Evolutionary conservation across 805 yeast genomes (phyloP), one percentile per base, ranked within the genome.

Genomic region (Schwanniomyces vanrijiae): DNA sequence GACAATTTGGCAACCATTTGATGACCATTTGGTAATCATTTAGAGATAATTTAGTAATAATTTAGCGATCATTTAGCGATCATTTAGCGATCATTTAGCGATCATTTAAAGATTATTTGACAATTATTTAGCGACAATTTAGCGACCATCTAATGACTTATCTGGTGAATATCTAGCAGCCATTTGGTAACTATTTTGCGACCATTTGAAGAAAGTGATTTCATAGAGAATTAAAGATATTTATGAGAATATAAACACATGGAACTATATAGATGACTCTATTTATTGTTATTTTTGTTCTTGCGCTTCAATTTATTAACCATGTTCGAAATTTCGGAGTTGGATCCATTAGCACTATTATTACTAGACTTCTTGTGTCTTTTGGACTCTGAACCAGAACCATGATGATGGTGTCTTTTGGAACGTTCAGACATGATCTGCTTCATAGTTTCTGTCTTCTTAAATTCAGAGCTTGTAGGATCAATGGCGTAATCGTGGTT

Each of bases 401-500:
- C 55, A 24, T 48, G 49, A 10, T 50, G 54, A 33, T 45, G 45
- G 33, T 38, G 61, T 59, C 84, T 77, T 61, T 82, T 81, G 37
- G 79, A 76, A 54, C 96, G 80, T 66, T 90, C 96, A 39, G 81
- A 76, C 71, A 94, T 68, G 47, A 94, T 80, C 64, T 84, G 77
- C 61, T 85, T 84, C 96, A 92, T 91, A 21, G 94, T 90, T 14
- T 81, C 72, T 1, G 98, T 91, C 66, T 85, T 82, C 71, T 88
- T 90, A 75, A 81, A 92, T 63, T 89, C 96, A n/a, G 95, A 87
- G 60, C 78, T 83, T 18, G 95, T 84, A 19, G 97, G 96, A 67
- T 95, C 99, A 62, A 95, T 90, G 10, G 97, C 97, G 68, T 82
- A 94, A 51, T 86, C 94, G 52, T 88, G 96, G 51, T 82, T 84